A percentile compares a stretch with the other conserved stretches of the same genome.
phyloP scores from a whole-genome alignment of 2,329 filamentous ascomycete genomes.

The Fusarium oligoseptatum region DNA sequence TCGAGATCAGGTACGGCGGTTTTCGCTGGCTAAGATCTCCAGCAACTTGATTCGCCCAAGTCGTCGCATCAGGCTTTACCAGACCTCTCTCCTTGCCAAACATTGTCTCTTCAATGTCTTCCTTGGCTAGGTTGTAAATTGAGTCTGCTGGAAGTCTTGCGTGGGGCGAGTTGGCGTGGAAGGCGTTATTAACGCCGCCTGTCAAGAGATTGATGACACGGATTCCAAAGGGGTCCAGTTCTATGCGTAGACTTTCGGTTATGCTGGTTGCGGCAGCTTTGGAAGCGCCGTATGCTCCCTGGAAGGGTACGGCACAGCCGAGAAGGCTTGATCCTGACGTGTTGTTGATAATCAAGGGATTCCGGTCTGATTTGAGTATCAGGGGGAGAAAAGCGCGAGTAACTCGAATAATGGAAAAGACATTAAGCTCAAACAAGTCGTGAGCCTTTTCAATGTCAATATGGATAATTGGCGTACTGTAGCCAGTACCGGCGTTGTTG shows the following conservation, averaged over 20 bases:
- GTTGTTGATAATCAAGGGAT: slow-evolving; percentile 38
- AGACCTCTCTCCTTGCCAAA: slow-evolving; percentile 2
- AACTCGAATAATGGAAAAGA: slow-evolving; percentile 43
- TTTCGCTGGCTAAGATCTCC: slow-evolving; percentile 31
- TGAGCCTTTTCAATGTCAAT: slow-evolving; percentile 32
- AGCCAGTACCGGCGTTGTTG: slow-evolving; percentile 48
- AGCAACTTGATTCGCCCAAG: slow-evolving; percentile 36
- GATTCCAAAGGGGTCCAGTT: slow-evolving; percentile 47
- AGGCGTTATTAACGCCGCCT: slow-evolving; percentile 38
- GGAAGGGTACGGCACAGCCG: slow-evolving; percentile 32
- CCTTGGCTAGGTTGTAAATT: slow-evolving; percentile 32
- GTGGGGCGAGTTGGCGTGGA: slow-evolving; percentile 15
- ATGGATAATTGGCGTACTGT: slow-evolving; percentile 44
- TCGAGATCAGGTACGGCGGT: slow-evolving; percentile 23
- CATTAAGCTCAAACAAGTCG: slow-evolving; percentile 44
- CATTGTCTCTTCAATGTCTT: slow-evolving; percentile 28
- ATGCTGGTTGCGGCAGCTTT: slow-evolving; percentile 44
- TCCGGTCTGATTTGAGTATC: slow-evolving; percentile 27
- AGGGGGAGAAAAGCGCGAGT: slow-evolving; percentile 42
- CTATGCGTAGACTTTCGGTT: slow-evolving; percentile 44
- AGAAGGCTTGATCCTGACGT: slow-evolving; percentile 26
- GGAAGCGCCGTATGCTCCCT: slow-evolving; percentile 46
- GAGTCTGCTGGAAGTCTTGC: slow-evolving; percentile 18
- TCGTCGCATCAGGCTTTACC: neutral
- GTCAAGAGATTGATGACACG: slow-evolving; percentile 45